Evolutionary conservation across 2,329 filamentous ascomycete genomes (phyloP), one percentile per base, ranked within the genome.

Genomic region (Westerdykella ornata): DNA sequence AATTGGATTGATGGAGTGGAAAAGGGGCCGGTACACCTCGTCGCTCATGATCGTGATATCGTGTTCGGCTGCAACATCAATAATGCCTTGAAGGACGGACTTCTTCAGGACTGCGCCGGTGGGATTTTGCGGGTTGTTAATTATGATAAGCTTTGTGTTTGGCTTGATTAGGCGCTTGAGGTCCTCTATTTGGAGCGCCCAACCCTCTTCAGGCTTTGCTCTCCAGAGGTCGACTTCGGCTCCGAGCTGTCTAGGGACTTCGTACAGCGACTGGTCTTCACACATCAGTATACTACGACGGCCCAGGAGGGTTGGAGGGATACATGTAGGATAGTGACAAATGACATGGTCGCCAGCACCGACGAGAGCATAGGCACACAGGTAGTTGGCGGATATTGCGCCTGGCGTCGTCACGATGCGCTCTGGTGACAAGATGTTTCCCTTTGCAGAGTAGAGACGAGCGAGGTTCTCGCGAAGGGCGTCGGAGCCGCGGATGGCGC

Each of bases 121-220:
- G 0, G 88, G 87, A 55, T 94, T 94, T 64, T 89, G 86, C 1
- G 87, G 84, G 54, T 88, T 90, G 62, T 79, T 83, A 51, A 92
- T 66, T 38, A 84, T 74, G 44, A 82, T 76, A 65, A 88, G 73
- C 67, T 85, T 88, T 3, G 83, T 88, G 55, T 84, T 85, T 8
- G 70, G 66, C 55, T 74, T 78, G 40, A 89, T 78, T 38, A 92
- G 65, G 0, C 55, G 52, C 47, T 81, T 77, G 19, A 94, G 68
- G 44, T 85, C 80, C 5, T 77, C 71, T 12, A 87, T 62, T 48
- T 87, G 74, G 0, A 85, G 78, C 5, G 82, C 66, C 70, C 82
- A 92, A 13, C 75, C 73, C 37, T 85, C 75, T 16, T 79, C 71
- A 30, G 77, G 72, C 37, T 73, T 75, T 7, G 87, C 72, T 58